These are phyloP conservation scores for Pyropia haitanensis DNA, from an alignment of 23 red algal species.

Conservation along the genomic window DNA sequence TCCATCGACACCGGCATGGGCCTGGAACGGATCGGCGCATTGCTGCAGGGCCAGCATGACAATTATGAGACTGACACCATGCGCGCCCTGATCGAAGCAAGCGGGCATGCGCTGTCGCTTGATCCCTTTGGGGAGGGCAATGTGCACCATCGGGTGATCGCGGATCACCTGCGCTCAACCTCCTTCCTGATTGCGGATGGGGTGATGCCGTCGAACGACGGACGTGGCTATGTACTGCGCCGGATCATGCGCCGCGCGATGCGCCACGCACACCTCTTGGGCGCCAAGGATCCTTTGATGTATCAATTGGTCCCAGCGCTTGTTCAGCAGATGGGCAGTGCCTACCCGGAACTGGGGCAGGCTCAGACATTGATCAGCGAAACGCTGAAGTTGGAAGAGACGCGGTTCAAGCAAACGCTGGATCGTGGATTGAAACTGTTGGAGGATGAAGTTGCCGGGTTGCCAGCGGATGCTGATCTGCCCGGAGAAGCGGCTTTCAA, in stretches of 20 bases:
- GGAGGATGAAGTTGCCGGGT: background rate
- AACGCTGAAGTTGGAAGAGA: constrained; percentile 33
- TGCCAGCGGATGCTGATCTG: constrained; percentile 1
- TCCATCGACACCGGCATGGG: constrained; percentile 69
- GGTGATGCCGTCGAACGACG: constrained; percentile 36
- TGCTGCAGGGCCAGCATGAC: constrained; percentile 24
- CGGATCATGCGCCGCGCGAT: constrained; percentile 47
- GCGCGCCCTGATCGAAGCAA: background rate
- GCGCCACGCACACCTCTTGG: constrained; percentile 47
- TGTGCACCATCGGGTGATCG: constrained; percentile 43
- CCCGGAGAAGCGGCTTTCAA: constrained; percentile 39
- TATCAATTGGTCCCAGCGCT: constrained; percentile 16
- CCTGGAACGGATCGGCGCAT: constrained; percentile 22
- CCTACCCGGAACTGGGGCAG: constrained; percentile 27
- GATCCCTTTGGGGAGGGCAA: constrained; percentile 17
- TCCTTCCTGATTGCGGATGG: constrained; percentile 52
- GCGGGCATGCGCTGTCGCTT: too few relatives aligned
- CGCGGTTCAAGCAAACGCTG: constrained; percentile 32
- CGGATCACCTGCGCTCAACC: constrained; percentile 39
- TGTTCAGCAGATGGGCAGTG: background rate
- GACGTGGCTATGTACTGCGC: constrained; percentile 49
- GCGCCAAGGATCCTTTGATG: constrained; percentile 6
- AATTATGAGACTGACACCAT: constrained; percentile 56
- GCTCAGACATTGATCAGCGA: constrained; percentile 5
- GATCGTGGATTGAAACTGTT: constrained; percentile 25